Evolutionary conservation across 768 basidiomycete species (phyloP).

Genomic region (Phanerochaete sordida): DNA sequence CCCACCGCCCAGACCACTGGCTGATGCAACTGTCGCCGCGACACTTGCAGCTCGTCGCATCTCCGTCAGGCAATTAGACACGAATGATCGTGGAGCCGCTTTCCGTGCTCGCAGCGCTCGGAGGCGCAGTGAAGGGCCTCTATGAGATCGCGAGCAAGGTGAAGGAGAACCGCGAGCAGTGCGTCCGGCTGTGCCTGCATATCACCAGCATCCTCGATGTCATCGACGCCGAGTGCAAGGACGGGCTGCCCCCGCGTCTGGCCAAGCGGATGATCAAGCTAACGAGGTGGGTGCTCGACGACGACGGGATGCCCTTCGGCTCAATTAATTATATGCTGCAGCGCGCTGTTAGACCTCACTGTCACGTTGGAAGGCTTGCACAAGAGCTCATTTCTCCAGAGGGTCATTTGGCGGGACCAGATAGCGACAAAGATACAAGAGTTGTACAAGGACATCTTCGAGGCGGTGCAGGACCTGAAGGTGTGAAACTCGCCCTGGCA

Average conservation of each 20-base stretch:
- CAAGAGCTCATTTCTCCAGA: constrained; percentile 4
- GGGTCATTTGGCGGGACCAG: not conserved
- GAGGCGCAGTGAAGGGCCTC: not conserved
- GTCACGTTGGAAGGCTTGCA: not conserved
- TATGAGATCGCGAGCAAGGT: not conserved
- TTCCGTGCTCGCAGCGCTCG: not conserved
- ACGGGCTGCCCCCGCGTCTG: not conserved
- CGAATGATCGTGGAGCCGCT: not conserved
- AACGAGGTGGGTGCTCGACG: not conserved
- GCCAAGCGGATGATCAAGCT: not conserved
- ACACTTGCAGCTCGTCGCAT: not conserved
- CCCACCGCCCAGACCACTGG: not conserved
- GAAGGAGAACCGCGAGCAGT: constrained; percentile 6
- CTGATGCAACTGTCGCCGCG: not conserved
- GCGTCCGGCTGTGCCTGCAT: not conserved
- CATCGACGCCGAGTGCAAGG: not conserved
- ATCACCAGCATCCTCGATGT: not conserved
- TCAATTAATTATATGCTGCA: not conserved
- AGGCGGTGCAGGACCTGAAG: constrained; percentile 3
- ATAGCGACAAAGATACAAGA: not conserved
- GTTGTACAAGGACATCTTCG: not conserved
- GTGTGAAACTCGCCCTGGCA: not conserved
- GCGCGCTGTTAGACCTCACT: not conserved
- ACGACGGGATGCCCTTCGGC: not conserved
- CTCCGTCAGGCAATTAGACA: not conserved